phyloP scores from a whole-genome alignment of 2,329 filamentous ascomycete genomes.

The Huntiella savannae region DNA sequence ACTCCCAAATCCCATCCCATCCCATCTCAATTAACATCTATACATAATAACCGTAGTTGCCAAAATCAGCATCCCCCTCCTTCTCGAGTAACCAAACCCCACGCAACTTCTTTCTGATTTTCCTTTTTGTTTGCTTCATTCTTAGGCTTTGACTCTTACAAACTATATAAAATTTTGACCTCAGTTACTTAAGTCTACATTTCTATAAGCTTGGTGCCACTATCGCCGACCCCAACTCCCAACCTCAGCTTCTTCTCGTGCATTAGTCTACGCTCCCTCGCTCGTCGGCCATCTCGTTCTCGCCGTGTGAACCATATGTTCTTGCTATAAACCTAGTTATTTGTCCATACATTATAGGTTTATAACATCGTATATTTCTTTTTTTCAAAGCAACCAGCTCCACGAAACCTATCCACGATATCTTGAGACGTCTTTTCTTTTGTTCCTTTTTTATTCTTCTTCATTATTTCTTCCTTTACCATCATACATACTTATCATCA shows the following conservation, averaged over 20 bases:
- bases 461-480: background rate
- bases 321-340: background rate
- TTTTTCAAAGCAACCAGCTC: background rate
- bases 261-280: background rate
- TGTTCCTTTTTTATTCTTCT: background rate
- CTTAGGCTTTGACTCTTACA: too few species aligned
- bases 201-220: background rate
- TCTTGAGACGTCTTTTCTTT: background rate
- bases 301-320: background rate
- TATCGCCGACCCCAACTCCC: too few species aligned
- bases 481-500: background rate
- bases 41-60: too few species aligned
- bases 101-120: too few species aligned
- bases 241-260: background rate
- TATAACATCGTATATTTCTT: background rate
- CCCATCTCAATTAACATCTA: too few species aligned
- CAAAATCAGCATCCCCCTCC: too few species aligned
- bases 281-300: background rate
- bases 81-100: too few species aligned
- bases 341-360: background rate
- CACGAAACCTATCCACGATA: background rate
- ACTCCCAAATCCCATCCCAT: too few species aligned
- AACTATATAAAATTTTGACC: too few species aligned
- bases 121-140: too few species aligned
- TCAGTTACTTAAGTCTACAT: background rate